Base-by-base conservation (phyloP, 805 yeast genomes). In the Ogataea parapolymorpha region DNA sequence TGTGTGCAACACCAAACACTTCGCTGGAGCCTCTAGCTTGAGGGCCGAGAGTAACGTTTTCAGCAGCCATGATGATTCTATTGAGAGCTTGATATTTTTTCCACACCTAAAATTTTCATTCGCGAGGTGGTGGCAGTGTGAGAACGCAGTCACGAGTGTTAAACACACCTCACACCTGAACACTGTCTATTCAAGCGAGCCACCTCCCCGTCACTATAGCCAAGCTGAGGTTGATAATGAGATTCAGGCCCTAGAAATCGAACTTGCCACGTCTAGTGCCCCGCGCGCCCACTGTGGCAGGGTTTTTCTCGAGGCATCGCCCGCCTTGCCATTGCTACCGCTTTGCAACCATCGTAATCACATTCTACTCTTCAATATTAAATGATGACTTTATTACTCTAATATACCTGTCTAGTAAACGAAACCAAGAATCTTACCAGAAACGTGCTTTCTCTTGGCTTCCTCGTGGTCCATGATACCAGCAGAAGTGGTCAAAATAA, bases 391-490 rank as follows among this genome's bases (percentile, higher is more conserved):
- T 16, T 29, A 28, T 36, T 36, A 35, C 39, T 35, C 39, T 35
- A 23, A 36, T 36, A 23, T 40, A 40, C 32, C 25, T 13, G 23
- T 57, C 66, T 85, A 90, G 85, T 90, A 90, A 58, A 90, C 96
- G 80, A 87, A 90, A 70, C 97, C 98, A 69, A 90, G 85, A 75
- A 90, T 85, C 83, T 90, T 90, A 75, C 98, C 98, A 62, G 96
- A 88, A 63, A 90, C 97, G 79, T 90, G 97, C 86, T 90, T 91
- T 83, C 97, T 85, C 84, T 95, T 87, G 67, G 98, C 98, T 80
- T 90, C 97, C 81, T 91, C 97, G 80, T 90, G 98, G 82, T 91
- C 97, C 95, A 90, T 89, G 66, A 90, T 90, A 79, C 98, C 98
- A 64, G 97, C 96, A 65, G 97, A 91, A 63, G 98, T 90, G 76